Evolutionary conservation across 2,329 filamentous ascomycete genomes (phyloP).

Genomic region (Scytalidium sp.): DNA sequence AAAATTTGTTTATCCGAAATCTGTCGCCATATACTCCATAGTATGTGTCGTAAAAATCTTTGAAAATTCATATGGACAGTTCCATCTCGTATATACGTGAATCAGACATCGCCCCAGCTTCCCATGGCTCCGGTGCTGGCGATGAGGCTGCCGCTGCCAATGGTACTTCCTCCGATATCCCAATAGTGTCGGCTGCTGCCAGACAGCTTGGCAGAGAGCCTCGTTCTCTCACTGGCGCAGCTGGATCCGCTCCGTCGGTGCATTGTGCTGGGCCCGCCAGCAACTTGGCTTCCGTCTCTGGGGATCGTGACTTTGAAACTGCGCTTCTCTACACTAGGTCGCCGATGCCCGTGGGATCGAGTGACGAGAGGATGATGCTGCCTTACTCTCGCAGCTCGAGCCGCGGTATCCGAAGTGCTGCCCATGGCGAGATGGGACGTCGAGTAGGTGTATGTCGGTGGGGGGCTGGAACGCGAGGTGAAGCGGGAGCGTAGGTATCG

Average conservation of each 20-base stretch:
- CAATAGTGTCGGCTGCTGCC: slow-evolving; percentile 83
- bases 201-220: slow-evolving; percentile 55
- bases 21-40: not conserved
- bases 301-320: slow-evolving; percentile 54
- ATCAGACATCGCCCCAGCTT: slow-evolving; percentile 72
- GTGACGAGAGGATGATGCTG: slow-evolving; percentile 86
- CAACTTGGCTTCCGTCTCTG: slow-evolving; percentile 37
- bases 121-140: slow-evolving; percentile 66
- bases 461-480: slow-evolving; percentile 43
- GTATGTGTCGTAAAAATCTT: not conserved
- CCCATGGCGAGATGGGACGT: slow-evolving; percentile 46
- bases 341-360: slow-evolving; percentile 25
- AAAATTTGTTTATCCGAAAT: too few species aligned
- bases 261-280: slow-evolving; percentile 43
- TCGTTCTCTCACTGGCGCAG: slow-evolving; percentile 85
- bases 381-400: slow-evolving; percentile 78
- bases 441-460: slow-evolving; percentile 25
- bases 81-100: not conserved
- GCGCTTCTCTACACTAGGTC: slow-evolving; percentile 42
- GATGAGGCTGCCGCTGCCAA: slow-evolving; percentile 72
- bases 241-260: slow-evolving; percentile 52
- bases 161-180: slow-evolving; percentile 75
- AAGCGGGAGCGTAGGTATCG: slow-evolving; percentile 79
- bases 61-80: not conserved
- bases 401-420: slow-evolving; percentile 62